Evolutionary conservation across 2,329 filamentous ascomycete genomes (phyloP).

Genomic region (Berkeleyomyces rouxiae): DNA sequence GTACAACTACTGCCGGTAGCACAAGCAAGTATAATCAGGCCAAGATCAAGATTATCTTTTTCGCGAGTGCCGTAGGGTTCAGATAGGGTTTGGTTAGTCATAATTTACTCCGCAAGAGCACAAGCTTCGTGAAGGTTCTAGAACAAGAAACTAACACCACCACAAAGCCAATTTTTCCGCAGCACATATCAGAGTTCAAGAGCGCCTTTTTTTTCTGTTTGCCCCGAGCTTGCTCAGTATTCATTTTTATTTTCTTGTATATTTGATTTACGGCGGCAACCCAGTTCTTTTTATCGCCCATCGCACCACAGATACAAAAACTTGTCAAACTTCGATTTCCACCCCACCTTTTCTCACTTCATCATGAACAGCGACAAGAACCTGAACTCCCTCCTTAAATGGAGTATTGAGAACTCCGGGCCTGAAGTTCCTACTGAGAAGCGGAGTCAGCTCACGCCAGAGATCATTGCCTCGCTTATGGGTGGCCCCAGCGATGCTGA

Average conservation of each 20-base stretch:
- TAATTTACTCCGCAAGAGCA: background rate
- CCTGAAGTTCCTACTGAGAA: conserved; percentile 20
- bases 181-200: background rate
- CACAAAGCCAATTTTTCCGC: background rate
- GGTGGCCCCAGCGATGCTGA: conserved; percentile 84
- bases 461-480: conserved; percentile 56
- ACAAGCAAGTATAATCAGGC: rapidly evolving
- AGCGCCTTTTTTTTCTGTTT: background rate
- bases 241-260: too few species aligned
- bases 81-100: background rate
- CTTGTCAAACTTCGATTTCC: background rate
- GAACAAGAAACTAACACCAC: conserved; percentile 8
- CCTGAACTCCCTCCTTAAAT: conserved; percentile 65
- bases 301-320: background rate
- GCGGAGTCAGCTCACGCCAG: conserved; percentile 40
- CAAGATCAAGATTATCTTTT: background rate
- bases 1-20: background rate
- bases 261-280: background rate
- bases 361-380: conserved; percentile 27
- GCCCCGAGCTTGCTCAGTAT: background rate
- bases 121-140: conserved; percentile 14
- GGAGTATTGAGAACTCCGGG: conserved; percentile 42
- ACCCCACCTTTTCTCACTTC: conserved; percentile 7
- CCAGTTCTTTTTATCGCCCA: background rate
- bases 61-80: background rate